A percentile compares a stretch with the other conserved stretches of the same genome.
phyloP scores from a whole-genome alignment of 768 basidiomycete genomes.

The Chiua virens region DNA sequence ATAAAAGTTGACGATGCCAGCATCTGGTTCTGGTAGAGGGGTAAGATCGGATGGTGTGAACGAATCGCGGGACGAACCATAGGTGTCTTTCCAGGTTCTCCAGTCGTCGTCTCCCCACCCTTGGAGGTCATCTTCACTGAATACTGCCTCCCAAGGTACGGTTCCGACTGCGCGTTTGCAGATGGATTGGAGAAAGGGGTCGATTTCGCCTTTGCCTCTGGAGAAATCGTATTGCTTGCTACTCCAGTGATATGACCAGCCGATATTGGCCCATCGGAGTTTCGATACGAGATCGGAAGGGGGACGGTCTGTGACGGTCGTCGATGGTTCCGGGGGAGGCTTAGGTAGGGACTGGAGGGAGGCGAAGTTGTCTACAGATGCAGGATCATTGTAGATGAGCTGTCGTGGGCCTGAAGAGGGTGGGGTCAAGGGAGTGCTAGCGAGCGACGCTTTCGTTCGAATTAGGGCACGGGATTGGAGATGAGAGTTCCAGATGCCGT shows the following conservation, averaged over 20 bases:
- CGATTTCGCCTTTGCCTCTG: constrained; percentile 63
- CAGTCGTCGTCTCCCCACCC: constrained; percentile 64
- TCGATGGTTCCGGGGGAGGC: constrained; percentile 63
- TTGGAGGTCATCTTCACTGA: constrained; percentile 35
- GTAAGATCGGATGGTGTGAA: background rate
- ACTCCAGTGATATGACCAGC: constrained; percentile 97
- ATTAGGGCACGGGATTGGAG: constrained; percentile 35
- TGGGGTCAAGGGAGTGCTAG: constrained; percentile 1
- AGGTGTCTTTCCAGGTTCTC: constrained; percentile 73
- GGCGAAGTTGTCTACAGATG: constrained; percentile 53
- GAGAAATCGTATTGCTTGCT: constrained; percentile 93
- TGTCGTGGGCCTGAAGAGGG: constrained; percentile 53
- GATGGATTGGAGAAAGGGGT: constrained; percentile 50
- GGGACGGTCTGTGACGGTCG: constrained; percentile 48
- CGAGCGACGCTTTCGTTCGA: constrained; percentile 37
- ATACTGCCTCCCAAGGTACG: constrained; percentile 74
- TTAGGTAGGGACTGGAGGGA: constrained; percentile 56
- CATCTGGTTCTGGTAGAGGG: constrained; percentile 73
- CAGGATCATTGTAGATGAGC: constrained; percentile 73
- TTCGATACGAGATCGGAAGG: constrained; percentile 66
- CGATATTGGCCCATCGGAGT: constrained; percentile 94
- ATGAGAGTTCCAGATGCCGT: constrained; percentile 77
- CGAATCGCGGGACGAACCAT: constrained; percentile 52
- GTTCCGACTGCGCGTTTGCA: constrained; percentile 62
- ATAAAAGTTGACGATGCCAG: constrained; percentile 96